Evolutionary conservation across 805 yeast species (phyloP).

Genomic region (Maudiozyma serrabonitensis): DNA sequence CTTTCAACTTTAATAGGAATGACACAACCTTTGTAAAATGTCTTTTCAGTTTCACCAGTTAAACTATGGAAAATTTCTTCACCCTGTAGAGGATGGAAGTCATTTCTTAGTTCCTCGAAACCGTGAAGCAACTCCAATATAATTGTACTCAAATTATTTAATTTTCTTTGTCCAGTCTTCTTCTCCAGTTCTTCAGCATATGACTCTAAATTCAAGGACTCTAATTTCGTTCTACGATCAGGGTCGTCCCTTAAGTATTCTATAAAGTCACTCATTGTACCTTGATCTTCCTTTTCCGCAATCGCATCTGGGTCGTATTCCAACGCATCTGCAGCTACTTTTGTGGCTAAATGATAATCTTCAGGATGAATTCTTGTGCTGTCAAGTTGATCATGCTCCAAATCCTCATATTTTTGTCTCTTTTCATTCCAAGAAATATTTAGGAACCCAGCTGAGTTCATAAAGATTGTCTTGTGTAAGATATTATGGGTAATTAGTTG

Average conservation of each 20-base stretch:
- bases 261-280: conserved; percentile 31
- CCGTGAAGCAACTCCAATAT: conserved; percentile 71
- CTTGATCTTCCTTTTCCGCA: conserved; percentile 42
- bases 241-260: conserved; percentile 48
- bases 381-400: conserved; percentile 75
- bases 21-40: conserved; percentile 58
- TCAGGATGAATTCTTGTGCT: conserved; percentile 97
- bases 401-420: conserved; percentile 34
- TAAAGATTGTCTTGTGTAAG: conserved; percentile 69
- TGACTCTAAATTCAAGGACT: conserved; percentile 80
- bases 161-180: conserved; percentile 29
- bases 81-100: conserved; percentile 53
- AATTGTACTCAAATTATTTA: conserved; percentile 28
- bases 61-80: conserved; percentile 77
- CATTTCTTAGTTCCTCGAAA: conserved; percentile 74
- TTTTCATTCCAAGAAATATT: conserved; percentile 57
- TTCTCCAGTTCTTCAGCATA: conserved; percentile 83
- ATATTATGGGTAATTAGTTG: conserved; percentile 77
- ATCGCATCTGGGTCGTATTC: conserved; percentile 92
- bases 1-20: conserved; percentile 66
- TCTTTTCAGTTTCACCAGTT: conserved; percentile 73
- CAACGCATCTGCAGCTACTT: conserved; percentile 96
- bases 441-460: conserved; percentile 87
- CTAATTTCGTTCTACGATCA: conserved; percentile 73
- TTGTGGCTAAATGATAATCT: conserved; percentile 90